Evolutionary conservation across 2,329 filamentous ascomycete genomes (phyloP).

Genomic region (Elsinoe fawcettii): DNA sequence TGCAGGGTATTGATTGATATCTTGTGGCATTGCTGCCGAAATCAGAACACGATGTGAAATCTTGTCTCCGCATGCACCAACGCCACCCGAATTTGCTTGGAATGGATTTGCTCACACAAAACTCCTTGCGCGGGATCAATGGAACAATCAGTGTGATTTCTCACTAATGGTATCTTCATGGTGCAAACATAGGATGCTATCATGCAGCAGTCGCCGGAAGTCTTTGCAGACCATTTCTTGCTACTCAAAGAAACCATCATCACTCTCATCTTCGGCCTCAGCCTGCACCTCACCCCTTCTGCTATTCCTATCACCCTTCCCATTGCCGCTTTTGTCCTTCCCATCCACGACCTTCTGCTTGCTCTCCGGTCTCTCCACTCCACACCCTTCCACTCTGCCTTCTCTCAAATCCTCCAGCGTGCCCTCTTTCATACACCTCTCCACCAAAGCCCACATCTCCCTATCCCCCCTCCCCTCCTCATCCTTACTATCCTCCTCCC

Average conservation of each 20-base stretch:
- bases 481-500: slow-evolving; percentile 2
- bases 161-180: too few species aligned
- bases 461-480: slow-evolving; percentile 30
- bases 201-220: neutral
- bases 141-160: too few species aligned
- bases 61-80: neutral
- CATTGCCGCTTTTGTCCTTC: slow-evolving; percentile 8
- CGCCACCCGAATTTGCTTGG: neutral
- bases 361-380: neutral
- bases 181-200: neutral
- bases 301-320: neutral
- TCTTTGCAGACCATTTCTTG: neutral
- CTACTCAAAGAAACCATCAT: slow-evolving; percentile 31
- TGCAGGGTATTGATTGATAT: too few species aligned
- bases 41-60: neutral
- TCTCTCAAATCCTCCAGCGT: slow-evolving; percentile 48
- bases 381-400: slow-evolving; percentile 9
- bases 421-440: slow-evolving; percentile 55
- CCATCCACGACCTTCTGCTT: neutral
- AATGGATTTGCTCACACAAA: neutral
- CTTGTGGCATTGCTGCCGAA: neutral
- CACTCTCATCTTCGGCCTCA: slow-evolving; percentile 29
- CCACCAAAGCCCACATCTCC: slow-evolving; percentile 61
- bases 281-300: too few species aligned
- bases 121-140: too few species aligned